Base-by-base conservation (phyloP, 192 early-diverging fungal genomes). In the Coemansia sp. region DNA sequence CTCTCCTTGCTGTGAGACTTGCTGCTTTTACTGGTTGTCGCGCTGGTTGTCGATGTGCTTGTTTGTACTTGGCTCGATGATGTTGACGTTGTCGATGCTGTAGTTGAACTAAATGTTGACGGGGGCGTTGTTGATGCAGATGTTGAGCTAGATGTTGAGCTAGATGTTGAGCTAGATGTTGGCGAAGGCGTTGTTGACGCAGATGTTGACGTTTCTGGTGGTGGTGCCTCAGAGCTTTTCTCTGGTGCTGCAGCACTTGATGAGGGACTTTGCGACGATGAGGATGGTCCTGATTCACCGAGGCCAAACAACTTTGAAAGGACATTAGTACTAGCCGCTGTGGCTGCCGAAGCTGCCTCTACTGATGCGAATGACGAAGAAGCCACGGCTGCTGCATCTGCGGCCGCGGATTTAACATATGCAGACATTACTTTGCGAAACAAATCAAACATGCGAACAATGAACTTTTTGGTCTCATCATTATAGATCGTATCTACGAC, bases 371-470 rank as follows among this genome's bases (percentile, higher is more conserved):
- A 9, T 3, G 53, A 46, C 9, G 64, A 36, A 7, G 55, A 22
- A 24, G 38, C 43, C 9, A 36, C 36, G 3, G 31, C 53, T 1
- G 10, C 61, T 8, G 62, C 60, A 55, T 67, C 66, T 11, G 80
- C 66, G 2, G 73, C 67, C 5, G 64, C 72, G 38, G 66, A 66
- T 34, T 76, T 78, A 16, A 72, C 75, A 22, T 78, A 83, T 10
- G 75, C 70, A 0, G 66, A 31, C 36, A 73, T 27, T 22, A 83
- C 70, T 20, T 75, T 52, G 31, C 68, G 67, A 7, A 82, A 67
- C 12, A 83, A 57, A 9, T 75, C 53, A 43, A 72, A 39, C 75
- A 83, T 83, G 1, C 75, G 65, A 13, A 47, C 72, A 40, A 71
- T n/a, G n/a, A 78, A 62, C 44, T 67, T 66, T 50, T 47, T 62